Base-by-base conservation (phyloP, 345 rosid genomes). In the Laguncularia racemosa region DNA sequence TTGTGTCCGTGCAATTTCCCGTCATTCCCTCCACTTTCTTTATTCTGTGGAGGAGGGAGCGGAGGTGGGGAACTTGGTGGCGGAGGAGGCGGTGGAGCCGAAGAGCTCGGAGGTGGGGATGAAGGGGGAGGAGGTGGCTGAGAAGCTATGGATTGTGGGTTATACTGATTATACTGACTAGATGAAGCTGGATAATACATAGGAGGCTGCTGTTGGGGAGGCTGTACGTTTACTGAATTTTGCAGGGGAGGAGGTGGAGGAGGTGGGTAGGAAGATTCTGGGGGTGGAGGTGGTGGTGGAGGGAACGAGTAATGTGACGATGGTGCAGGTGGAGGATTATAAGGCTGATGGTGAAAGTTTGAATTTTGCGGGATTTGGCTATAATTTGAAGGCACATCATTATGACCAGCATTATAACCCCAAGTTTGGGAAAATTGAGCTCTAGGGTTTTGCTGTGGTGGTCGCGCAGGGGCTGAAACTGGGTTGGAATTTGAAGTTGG, bases 1-100 rank as follows among this genome's bases (percentile, higher is more conserved):
- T 73, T 73, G 14, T 59, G 80, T 40, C 79, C 89, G 66, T 58
- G 75, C 55, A 48, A 15, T 47, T 61, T 69, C 60, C 57, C 52
- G 53, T 68, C 76, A 49, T 46, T 51, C 44, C 53, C 65, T 16
- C 19, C 16, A 68, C 67, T 64, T 12, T 77, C 86, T 72, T 81
- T 83, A n/a, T 55, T 68, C 40, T 51, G 67, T 13, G 73, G 78
- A 11, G 81, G 85, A 50, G 91, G 93, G 28, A 78, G 91, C 12
- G 87, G 81, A 1, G 96, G 91, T 13, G 98, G 95, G 38, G 97
- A 86, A 69, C 85, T 76, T n/a, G 96, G 88, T 9, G 95, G 99
- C 2, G 96, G 97, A 0, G 97, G 98, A 15, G 93, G 89, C 5
- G 85, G 91, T 4, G 89, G 92, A 21, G 71, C 56, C 3, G 79